Conservation (phyloP, 768 basidiomycete genomes). For the Tricholoma bakamatsutake region DNA sequence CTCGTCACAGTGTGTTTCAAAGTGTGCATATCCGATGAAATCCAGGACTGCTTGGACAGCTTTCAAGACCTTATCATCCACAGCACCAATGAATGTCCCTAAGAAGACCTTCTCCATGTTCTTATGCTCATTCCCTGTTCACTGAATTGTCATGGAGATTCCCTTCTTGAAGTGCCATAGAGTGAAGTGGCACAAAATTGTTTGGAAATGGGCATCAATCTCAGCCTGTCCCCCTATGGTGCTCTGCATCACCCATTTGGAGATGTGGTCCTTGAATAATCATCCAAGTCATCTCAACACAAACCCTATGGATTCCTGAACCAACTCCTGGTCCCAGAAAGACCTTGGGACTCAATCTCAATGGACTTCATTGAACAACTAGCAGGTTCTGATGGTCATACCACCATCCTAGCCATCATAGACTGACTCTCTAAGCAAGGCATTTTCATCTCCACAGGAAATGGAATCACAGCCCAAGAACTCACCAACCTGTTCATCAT, state of each 20-base stretch:
- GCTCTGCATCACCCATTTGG: constrained; percentile 25
- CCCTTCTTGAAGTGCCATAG: constrained; percentile 38
- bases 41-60: background rate
- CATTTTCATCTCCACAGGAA: no score
- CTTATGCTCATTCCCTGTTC: constrained; percentile 38
- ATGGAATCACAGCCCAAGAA: no score
- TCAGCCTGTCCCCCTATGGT: constrained; percentile 17
- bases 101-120: constrained; percentile 5
- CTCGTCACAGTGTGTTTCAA: background rate
- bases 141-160: constrained; percentile 31
- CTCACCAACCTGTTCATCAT: no score
- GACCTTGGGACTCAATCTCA: no score
- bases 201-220: constrained; percentile 27
- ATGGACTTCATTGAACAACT: no score
- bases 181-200: constrained; percentile 19
- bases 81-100: constrained; percentile 20
- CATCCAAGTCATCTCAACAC: no score
- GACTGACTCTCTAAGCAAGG: no score
- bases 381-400: no score
- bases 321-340: no score
- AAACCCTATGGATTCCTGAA: no score
- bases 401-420: no score
- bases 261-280: constrained; percentile 10
- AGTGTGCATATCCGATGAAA: no score
- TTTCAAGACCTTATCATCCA: constrained; percentile 11